Conservation (phyloP, 2,329 filamentous ascomycete genomes). For the Biscogniauxia mediterranea region DNA sequence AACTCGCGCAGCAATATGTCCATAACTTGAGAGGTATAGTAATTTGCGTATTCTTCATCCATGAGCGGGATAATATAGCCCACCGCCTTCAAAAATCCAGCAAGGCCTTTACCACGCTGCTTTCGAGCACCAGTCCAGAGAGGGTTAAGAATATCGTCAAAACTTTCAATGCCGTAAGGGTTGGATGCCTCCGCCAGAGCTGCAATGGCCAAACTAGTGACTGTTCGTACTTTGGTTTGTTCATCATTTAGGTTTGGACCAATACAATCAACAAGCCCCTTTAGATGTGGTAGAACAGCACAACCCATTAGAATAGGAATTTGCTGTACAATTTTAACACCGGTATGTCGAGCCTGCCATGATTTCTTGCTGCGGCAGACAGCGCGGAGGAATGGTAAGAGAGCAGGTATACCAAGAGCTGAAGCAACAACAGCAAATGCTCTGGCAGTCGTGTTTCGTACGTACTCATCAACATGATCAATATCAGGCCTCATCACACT, state of each 20-base stretch:
- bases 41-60: constrained; percentile 99
- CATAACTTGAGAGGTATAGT: constrained; percentile 99
- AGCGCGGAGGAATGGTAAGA: constrained; percentile 90
- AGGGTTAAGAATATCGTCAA: constrained; percentile 95
- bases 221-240: constrained; percentile 95
- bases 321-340: constrained; percentile 98
- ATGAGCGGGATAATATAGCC: constrained; percentile 98
- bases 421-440: constrained; percentile 97
- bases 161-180: constrained; percentile 98
- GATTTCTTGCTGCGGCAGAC: constrained; percentile 98
- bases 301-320: constrained; percentile 99
- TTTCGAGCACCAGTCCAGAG: constrained; percentile 96
- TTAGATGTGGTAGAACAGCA: constrained; percentile 90
- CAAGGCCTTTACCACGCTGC: constrained; percentile 92
- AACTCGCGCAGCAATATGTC: constrained; percentile 96
- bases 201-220: constrained; percentile 91
- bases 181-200: constrained; percentile 94
- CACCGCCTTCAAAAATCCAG: constrained; percentile 94
- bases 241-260: constrained; percentile 95
- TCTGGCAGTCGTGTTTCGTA: constrained; percentile 93
- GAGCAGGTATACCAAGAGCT: constrained; percentile 89
- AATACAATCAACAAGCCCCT: constrained; percentile 94
- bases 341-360: constrained; percentile 96
- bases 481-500: constrained; percentile 99
- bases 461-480: constrained; percentile 97